Conservation (phyloP, 768 basidiomycete species). For the Kwoniella europaea region DNA sequence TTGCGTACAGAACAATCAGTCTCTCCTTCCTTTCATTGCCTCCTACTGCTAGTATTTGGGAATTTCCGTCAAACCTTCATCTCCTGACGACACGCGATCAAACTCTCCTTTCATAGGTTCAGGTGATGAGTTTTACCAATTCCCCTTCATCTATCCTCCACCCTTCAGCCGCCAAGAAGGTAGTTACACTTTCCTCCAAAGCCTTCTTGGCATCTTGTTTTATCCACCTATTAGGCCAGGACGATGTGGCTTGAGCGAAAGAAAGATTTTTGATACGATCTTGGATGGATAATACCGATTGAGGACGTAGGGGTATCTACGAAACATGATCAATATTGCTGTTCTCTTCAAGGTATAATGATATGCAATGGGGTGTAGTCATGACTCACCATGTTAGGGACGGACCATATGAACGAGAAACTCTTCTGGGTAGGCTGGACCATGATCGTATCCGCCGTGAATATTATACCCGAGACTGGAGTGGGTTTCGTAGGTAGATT, state of each 20-base stretch:
- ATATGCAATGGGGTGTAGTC: background rate
- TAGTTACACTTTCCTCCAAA: constrained; percentile 38
- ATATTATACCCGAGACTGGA: constrained; percentile 49
- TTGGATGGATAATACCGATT: constrained; percentile 35
- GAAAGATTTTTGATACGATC: constrained; percentile 27
- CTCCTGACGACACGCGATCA: too few relatives aligned
- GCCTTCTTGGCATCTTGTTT: constrained; percentile 43
- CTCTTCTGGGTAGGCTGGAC: constrained; percentile 52
- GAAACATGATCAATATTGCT: background rate
- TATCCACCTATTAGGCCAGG: constrained; percentile 53
- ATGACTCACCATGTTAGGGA: constrained; percentile 53
- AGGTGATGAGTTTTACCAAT: constrained; percentile 19
- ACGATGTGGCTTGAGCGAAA: constrained; percentile 51
- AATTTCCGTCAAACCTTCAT: too few relatives aligned
- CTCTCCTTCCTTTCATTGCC: too few relatives aligned
- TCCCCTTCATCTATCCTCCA: constrained; percentile 25
- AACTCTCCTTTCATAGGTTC: background rate
- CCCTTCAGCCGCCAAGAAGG: constrained; percentile 42
- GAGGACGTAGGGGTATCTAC: constrained; percentile 54
- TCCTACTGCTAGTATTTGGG: too few relatives aligned
- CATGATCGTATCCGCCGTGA: constrained; percentile 56
- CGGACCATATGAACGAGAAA: constrained; percentile 56
- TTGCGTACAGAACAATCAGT: too few relatives aligned
- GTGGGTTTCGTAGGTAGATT: constrained; percentile 37
- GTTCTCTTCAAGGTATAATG: background rate